phyloP scores from a whole-genome alignment of 2,329 filamentous ascomycete species.

The Chaetoscypha palmicola region DNA sequence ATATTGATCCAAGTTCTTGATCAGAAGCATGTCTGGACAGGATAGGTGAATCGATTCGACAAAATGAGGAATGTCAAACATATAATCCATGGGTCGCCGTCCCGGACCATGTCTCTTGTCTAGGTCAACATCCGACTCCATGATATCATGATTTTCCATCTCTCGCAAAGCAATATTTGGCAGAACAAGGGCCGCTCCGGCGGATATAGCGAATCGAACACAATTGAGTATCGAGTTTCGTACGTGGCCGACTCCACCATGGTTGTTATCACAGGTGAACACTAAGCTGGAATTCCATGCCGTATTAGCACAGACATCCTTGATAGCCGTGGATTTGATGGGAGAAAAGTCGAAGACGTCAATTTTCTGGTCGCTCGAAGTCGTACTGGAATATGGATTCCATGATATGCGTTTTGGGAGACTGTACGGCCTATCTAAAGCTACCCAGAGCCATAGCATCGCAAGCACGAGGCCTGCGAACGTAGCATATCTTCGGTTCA shows the following conservation, averaged over 20 bases:
- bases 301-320: conserved; percentile 29
- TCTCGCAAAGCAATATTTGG: conserved; percentile 34
- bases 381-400: conserved; percentile 1
- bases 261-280: conserved; percentile 36
- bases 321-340: conserved; percentile 33
- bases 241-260: conserved; percentile 36
- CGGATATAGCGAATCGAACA: conserved; percentile 35
- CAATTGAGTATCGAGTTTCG: conserved; percentile 37
- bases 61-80: conserved; percentile 11
- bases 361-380: neutral
- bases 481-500: conserved; percentile 3
- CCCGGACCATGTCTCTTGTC: neutral
- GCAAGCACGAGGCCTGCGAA: conserved; percentile 1
- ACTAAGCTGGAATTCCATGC: conserved; percentile 32
- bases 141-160: conserved; percentile 20
- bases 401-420: conserved; percentile 1
- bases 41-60: conserved; percentile 6
- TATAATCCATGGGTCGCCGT: conserved; percentile 4
- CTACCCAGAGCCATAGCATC: conserved; percentile 9
- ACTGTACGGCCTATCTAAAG: conserved; percentile 5
- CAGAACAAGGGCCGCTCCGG: conserved; percentile 33
- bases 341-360: conserved; percentile 33
- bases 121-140: neutral
- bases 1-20: conserved; percentile 1
- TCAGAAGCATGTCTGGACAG: conserved; percentile 4